phyloP scores from a whole-genome alignment of 805 yeast genomes.

The Cyberlindnera misumaiensis region DNA sequence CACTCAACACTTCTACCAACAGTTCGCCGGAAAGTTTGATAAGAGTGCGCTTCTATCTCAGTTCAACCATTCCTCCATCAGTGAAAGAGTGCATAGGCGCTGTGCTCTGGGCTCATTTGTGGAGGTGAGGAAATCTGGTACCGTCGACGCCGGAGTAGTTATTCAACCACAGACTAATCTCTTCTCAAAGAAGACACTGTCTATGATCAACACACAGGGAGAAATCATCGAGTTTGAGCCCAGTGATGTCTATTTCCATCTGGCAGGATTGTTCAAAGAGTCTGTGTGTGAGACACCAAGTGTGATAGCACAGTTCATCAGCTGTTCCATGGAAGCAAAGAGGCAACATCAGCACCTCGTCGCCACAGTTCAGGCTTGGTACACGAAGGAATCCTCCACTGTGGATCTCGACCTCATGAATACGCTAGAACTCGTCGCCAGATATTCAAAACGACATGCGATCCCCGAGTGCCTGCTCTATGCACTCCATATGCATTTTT shows the following conservation, averaged over 20 bases:
- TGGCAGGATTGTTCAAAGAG: neutral
- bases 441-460: conserved; percentile 1
- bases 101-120: conserved; percentile 9
- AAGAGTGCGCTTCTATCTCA: neutral
- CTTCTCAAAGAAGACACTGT: conserved; percentile 3
- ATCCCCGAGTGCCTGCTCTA: conserved; percentile 7
- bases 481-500: conserved; percentile 9
- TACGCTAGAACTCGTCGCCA: neutral
- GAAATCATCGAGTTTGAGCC: conserved; percentile 4
- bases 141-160: conserved; percentile 4
- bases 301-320: conserved; percentile 1
- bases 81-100: neutral
- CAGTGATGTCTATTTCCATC: conserved; percentile 9
- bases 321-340: neutral
- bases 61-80: neutral
- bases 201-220: conserved; percentile 5
- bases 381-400: conserved; percentile 3
- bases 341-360: conserved; percentile 3
- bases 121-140: conserved; percentile 3
- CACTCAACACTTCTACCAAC: too few species aligned
- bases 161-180: conserved; percentile 5
- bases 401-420: conserved; percentile 4
- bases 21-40: too few species aligned
- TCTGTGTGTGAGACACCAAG: neutral
- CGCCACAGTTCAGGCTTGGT: conserved; percentile 11